Evolutionary conservation across 371 early-diverging fungal genomes (phyloP), one percentile per base, ranked within the genome.

Genomic region (Haplosporangium sp.): DNA sequence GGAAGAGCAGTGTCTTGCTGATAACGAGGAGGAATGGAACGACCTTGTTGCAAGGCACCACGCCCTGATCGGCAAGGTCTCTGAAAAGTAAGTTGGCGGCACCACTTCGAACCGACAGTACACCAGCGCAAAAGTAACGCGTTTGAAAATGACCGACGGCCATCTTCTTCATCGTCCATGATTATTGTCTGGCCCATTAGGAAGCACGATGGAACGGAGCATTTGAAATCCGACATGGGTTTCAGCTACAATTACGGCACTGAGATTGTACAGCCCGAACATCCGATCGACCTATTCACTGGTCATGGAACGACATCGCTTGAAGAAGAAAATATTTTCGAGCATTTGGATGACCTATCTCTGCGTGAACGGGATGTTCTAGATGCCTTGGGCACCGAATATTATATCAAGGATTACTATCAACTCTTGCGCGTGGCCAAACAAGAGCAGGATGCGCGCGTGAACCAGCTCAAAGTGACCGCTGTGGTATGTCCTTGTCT

Each of bases 21-120:
- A 77, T 0, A 77, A 71, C 13, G 77, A 77, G 43, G 77, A 71
- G 56, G 77, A 77, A 36, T 77, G 77, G 77, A 77, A 77, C 18
- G 72, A 77, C 14, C 65, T 77, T 38, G 72, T 77, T 5, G 77
- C 72, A 0, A 59, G 64, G 11, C 77, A 77, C 21, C 67, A 77
- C 37, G 77, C 77, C 1, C 38, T 77, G n/a, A 71, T 77, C 29
- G 72, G 77, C 6, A 77, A 71, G 6, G 46, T 48, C 5, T 11
- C 72, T 13, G 72, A 77, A 43, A 76, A 63, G 77, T 76, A 70
- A 23, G 50, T 20, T 50, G 37, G 50, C 29, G 1, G 41, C 41
- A n/a, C 11, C 36, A 11, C 6, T 29, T 29, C 29, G 29, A 29
- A 29, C 29, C 29, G 29, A 6, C 40, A 56, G 16, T 56, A 18